Evolutionary conservation across 1,139 yeast species (phyloP), one percentile per base, ranked within the genome.

Genomic region (Taphrina deformans): DNA sequence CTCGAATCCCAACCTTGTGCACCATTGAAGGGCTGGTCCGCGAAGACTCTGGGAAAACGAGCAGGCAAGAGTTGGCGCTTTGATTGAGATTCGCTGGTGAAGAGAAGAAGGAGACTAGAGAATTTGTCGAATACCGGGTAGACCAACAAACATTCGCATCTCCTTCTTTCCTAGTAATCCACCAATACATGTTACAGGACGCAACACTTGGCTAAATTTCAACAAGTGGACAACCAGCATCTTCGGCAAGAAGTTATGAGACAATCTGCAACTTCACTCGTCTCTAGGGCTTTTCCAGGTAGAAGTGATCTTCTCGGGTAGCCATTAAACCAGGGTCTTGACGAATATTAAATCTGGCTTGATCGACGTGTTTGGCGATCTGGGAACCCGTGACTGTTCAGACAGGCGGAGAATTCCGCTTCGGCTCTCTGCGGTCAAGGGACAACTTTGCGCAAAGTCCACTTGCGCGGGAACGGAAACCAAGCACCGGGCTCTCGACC

Each of bases 11-110:
- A 53, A 53, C 58, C 58, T 53, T 53, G 31, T 53, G 58, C 58
- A 23, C 58, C 58, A 53, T 12, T 24, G 16, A 53, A 35, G 48
- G 48, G 48, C 48, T 14, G 58, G 58, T 53, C 58, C 58, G 58
- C 58, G 58, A 53, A 35, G 58, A 53, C 58, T 53, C 58, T 53
- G 58, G 48, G 58, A 24, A 44, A 38, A 53, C 58, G 48, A 40
- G 58, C 58, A 53, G 58, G 58, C 58, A 53, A 53, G 58, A 53
- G 58, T 53, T 53, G 58, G 58, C 55, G 53, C 21, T 2, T 7
- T 44, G 6, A 6, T 6, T 29, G 33, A 29, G 33, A 29, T 29
- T 29, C 9, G 33, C 33, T 6, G 33, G n/a, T n/a, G n/a, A n/a
- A n/a, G n/a, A n/a, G n/a, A n/a, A n/a, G 33, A 29, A 29, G 9